Conservation (phyloP, 805 yeast species). For the Henningerozyma blattae region DNA sequence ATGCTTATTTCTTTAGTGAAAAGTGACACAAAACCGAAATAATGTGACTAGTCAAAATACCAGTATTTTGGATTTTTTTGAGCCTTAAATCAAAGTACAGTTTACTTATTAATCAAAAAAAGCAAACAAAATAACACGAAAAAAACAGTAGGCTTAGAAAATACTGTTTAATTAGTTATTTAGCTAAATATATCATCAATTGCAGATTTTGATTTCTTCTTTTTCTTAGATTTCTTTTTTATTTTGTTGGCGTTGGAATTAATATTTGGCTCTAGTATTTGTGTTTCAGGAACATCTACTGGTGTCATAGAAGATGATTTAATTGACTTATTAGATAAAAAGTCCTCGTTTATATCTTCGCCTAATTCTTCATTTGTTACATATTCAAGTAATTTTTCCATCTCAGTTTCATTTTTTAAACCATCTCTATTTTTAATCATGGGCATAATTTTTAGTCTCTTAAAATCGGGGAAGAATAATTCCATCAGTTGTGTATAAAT, state of each 20-base stretch:
- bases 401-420: conserved; percentile 5
- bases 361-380: conserved; percentile 2
- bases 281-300: not conserved
- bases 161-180: too few species aligned
- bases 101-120: too few species aligned
- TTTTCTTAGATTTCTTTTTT: conserved; percentile 26
- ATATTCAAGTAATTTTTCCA: conserved; percentile 1
- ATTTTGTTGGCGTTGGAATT: conserved; percentile 1
- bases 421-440: not conserved
- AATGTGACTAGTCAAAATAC: too few species aligned
- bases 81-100: too few species aligned
- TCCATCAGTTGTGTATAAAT: conserved; percentile 11
- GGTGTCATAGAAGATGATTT: too few species aligned
- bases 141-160: too few species aligned
- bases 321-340: too few species aligned
- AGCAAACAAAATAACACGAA: too few species aligned
- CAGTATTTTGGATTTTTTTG: too few species aligned
- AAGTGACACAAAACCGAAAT: too few species aligned
- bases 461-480: conserved; percentile 3
- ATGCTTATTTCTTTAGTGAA: too few species aligned
- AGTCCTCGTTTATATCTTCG: conserved; percentile 1
- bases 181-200: conserved; percentile 71
- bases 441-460: not conserved
- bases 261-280: not conserved
- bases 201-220: conserved; percentile 38